Conservation (phyloP, 306 rosid species). For the Dryas alaskensis region DNA sequence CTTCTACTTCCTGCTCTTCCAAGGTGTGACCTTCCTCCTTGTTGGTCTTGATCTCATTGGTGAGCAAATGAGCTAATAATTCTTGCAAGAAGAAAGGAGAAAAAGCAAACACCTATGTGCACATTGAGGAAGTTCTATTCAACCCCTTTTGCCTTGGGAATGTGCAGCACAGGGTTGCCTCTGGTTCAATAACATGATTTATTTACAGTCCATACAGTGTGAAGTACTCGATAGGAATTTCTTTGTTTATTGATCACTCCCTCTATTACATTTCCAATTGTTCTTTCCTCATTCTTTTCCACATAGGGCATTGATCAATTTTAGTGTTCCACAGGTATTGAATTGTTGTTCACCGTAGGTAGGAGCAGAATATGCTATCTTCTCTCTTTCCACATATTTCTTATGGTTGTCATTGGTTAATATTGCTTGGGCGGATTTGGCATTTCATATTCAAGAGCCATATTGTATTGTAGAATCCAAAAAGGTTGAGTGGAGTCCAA, state of each 20-base stretch:
- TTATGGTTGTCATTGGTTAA: slow-evolving; percentile 25
- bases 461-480: slow-evolving; percentile 17
- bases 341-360: slow-evolving; percentile 37
- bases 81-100: slow-evolving; percentile 18
- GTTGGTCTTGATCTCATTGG: slow-evolving; percentile 97
- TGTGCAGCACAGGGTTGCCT: slow-evolving; percentile 28
- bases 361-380: slow-evolving; percentile 25
- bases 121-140: slow-evolving; percentile 5
- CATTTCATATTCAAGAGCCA: slow-evolving; percentile 28
- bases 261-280: slow-evolving; percentile 24
- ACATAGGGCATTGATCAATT: slow-evolving; percentile 43
- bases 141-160: slow-evolving; percentile 17
- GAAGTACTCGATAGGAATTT: slow-evolving; percentile 31
- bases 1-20: slow-evolving; percentile 91
- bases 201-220: slow-evolving; percentile 12
- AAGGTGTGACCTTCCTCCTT: slow-evolving; percentile 90
- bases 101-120: not conserved
- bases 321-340: slow-evolving; percentile 39
- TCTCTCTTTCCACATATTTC: slow-evolving; percentile 23
- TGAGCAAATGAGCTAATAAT: slow-evolving; percentile 74
- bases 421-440: slow-evolving; percentile 36
- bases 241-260: slow-evolving; percentile 24
- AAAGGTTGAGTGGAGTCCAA: not conserved
- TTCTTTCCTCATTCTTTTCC: slow-evolving; percentile 19
- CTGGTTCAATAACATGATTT: slow-evolving; percentile 18